Conservation (phyloP, 129 eudicot species). For the Flaveria ramosissima region DNA sequence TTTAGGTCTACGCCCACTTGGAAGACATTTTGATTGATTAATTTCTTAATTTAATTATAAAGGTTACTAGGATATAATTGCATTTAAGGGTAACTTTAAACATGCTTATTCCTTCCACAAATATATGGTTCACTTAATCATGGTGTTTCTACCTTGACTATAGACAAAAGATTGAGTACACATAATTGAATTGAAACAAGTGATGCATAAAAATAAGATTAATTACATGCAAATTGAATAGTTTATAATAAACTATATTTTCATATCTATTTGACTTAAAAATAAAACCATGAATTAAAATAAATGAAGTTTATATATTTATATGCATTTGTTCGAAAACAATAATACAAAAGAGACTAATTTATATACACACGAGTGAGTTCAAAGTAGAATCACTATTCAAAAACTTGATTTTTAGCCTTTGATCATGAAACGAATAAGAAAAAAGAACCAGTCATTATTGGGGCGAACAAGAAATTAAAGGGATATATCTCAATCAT, state of each 20-base stretch:
- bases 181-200: not conserved
- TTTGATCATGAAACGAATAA: too few relatives aligned
- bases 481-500: too few relatives aligned
- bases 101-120: constrained; percentile 26
- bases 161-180: not conserved
- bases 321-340: constrained; percentile 3
- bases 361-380: not conserved
- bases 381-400: not conserved
- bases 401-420: too few relatives aligned
- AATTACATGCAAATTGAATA: not conserved
- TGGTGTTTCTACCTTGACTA: constrained; percentile 32
- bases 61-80: constrained; percentile 33
- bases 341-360: not conserved
- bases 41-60: not conserved
- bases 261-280: not conserved
- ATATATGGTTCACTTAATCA: constrained; percentile 31
- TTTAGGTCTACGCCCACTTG: constrained; percentile 3
- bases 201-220: not conserved
- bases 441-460: too few relatives aligned
- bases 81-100: constrained; percentile 26
- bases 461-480: too few relatives aligned
- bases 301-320: not conserved
- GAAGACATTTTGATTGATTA: constrained; percentile 7
- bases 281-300: not conserved
- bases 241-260: not conserved